phyloP scores from a whole-genome alignment of 768 basidiomycete genomes.

The Saitozyma podzolica region DNA sequence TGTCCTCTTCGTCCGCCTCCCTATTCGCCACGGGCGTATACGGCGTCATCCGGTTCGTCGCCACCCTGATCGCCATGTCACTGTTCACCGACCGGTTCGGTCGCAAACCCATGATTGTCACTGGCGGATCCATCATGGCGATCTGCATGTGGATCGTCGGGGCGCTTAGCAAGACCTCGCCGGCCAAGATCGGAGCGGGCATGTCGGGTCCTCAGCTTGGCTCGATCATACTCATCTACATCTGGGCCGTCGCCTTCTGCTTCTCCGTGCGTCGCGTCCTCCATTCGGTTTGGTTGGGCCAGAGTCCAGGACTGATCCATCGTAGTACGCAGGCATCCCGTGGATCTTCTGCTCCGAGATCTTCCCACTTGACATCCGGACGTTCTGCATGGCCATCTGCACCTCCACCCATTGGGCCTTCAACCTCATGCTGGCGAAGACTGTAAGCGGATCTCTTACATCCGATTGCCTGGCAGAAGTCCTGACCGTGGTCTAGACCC shows the following conservation, averaged over 20 bases:
- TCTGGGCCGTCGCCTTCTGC: conserved; percentile 20
- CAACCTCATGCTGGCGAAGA: conserved; percentile 31
- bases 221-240: conserved; percentile 13
- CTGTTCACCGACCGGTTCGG: conserved; percentile 26
- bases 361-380: conserved; percentile 28
- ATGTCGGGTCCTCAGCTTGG: conserved; percentile 6
- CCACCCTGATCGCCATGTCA: conserved; percentile 23
- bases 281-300: neutral
- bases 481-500: neutral
- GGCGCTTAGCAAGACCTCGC: conserved; percentile 17
- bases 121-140: conserved; percentile 16
- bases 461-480: no score
- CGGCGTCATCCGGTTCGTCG: conserved; percentile 27
- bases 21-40: conserved; percentile 31
- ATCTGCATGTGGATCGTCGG: conserved; percentile 28
- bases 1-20: conserved; percentile 4
- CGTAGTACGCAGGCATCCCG: conserved; percentile 11
- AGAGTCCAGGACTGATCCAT: neutral
- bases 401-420: conserved; percentile 28
- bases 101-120: conserved; percentile 17
- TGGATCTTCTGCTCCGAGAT: conserved; percentile 33
- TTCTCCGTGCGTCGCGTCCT: conserved; percentile 10
- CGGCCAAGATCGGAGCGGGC: conserved; percentile 1
- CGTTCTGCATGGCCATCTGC: conserved; percentile 20
- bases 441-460: no score